Base-by-base conservation (phyloP, 78 protist species). In the Cavenderia fasciculata region DNA sequence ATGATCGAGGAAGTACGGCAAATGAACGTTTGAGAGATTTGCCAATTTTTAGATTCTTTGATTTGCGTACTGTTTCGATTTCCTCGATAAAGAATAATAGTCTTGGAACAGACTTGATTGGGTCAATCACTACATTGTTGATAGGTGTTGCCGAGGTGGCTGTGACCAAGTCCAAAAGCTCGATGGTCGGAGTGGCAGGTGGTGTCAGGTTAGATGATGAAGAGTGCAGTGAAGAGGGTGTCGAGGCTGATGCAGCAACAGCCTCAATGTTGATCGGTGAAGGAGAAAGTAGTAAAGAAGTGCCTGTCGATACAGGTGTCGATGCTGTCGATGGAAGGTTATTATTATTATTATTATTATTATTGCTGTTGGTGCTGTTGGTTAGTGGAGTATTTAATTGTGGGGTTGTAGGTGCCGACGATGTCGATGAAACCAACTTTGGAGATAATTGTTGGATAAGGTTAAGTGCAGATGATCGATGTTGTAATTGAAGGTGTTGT, bases 21-120 rank as follows among this genome's bases (percentile, higher is more conserved):
- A 79, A 79, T 56, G 88, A 68, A 56, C 54, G 63, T 38, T 79
- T 79, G 33, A 79, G 33, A n/a, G 88, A 79, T 43, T 79, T 79
- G 31, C 61, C 25, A 52, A 79, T 79, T 23, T 66, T 66, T 4
- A 66, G 27, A 40, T 79, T 79, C 34, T 79, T 79, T 46, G 88
- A 79, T 66, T 79, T 79, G 0, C 69, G 47, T 18, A 79, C 65
- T 29, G 23, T 43, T 54, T 79, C 88, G 54, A 79, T 69, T 16
- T 79, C 88, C 33, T 79, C 88, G 18, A 79, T 25, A 66, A 79
- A 79, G 73, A 65, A 79, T 25, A 79, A 57, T 41, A 79, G 41
- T 52, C 88, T 54, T 36, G 88, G 88, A 66, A 79, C 63, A n/a
- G n/a, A n/a, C n/a, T 49, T 14, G 27, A 49, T 49, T 12, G 14